Evolutionary conservation across 2,329 filamentous ascomycete species (phyloP), one percentile per base, ranked within the genome.

Genomic region (Emmonsiellopsis sp.): DNA sequence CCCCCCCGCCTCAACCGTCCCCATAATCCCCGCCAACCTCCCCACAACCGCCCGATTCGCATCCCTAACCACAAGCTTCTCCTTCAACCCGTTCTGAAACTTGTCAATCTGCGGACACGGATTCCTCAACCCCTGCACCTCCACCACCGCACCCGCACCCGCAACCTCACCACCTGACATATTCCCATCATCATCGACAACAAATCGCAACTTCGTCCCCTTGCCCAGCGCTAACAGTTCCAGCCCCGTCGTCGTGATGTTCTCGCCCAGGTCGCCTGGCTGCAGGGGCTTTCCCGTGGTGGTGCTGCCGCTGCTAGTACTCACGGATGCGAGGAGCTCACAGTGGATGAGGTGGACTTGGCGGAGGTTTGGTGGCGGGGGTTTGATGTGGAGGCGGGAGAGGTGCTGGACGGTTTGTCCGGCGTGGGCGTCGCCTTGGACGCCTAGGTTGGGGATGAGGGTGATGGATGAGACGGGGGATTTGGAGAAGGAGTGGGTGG

Each of bases 301-400:
- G n/a, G n/a, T n/a, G n/a, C 41, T 38, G n/a, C n/a, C 16, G 30
- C 34, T 15, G 3, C n/a, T 8, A 7, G 55, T 38, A 9, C 46
- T 10, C n/a, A 48, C 41, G 26, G 53, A 40, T n/a, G 55, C 26
- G 26, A 64, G 56, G 30, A 64, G 56, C 44, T 62, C 62, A 40
- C 55, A 42, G 9, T 60, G 58, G 7, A 65, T 58, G 10, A 65
- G 56, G 49, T 65, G 63, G 10, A 65, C 62, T 51, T 65, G 63
- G 26, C 63, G 60, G n/a, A 65, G 57, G 52, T 65, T 65, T 32
- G 55, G 56, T 8, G 58, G 57, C 5, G 60, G 54, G 7, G 62
- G 60, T 7, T 53, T 46, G 44, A 63, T 55, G 40, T 58, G 55
- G 8, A 57, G 54, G 20, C 58, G 60, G 37, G 59, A 57, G 32